Evolutionary conservation across 768 basidiomycete species (phyloP), one percentile per base, ranked within the genome.

Genomic region (Chalciporus sphaerocephalus): DNA sequence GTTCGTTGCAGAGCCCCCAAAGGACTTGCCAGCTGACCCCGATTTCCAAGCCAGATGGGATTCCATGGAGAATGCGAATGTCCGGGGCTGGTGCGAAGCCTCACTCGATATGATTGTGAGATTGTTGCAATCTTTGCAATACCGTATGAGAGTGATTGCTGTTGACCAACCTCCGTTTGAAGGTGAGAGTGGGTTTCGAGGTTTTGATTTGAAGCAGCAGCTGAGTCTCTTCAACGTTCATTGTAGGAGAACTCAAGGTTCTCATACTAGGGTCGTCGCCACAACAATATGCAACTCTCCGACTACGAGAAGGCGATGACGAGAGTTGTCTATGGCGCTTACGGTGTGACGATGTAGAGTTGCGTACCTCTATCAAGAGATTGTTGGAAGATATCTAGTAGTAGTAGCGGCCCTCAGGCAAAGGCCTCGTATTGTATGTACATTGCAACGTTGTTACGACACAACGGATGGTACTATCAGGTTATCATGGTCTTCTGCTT

Each of bases 241-340:
- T 22, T 21, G 35, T 51, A 88, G 85, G 85, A 36, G 85, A 87
- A 32, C 65, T 85, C 45, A 87, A 87, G 62, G 69, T 87, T 7
- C 55, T 80, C 39, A 66, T 81, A 17, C 60, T 64, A 21, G 51
- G 61, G 20, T 60, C 60, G 44, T 42, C 51, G 11, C 35, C 50
- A 25, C 34, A 40, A 17, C 40, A 52, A 35, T 35, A 35, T 8
- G 76, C 75, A 5, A 69, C 71, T 11, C 59, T 87, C 24, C 76
- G 84, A 25, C 62, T 89, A 38, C 76, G 73, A 40, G 80, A 79
- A 51, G 74, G 75, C 16, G 81, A 85, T 5, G 87, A 86, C 32
- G 81, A 82, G 24, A 76, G 83, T 22, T 86, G 84, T 57, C 59
- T 89, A 37, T 89, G 87, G 85, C 75, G 80, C 39, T 42, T 87